These are phyloP conservation scores for Talaromyces liani DNA, from an alignment of 495 filamentous ascomycete species.

Conservation along the genomic window DNA sequence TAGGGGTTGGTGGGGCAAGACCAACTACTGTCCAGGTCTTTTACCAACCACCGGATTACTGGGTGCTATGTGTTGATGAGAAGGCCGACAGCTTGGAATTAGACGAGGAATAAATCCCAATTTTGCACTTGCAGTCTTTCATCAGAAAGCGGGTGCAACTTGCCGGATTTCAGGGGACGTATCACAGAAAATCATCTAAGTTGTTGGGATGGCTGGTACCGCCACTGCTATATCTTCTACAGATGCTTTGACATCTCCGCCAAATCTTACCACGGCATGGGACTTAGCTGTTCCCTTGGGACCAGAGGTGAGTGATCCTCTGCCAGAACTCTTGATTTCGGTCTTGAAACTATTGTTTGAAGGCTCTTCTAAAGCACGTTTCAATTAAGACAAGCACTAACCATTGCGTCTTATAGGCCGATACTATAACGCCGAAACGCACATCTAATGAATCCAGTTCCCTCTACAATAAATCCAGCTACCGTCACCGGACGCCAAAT, in stretches of 20 bases:
- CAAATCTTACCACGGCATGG: slow-evolving; percentile 34
- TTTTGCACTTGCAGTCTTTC: background rate
- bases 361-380: background rate
- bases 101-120: background rate
- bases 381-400: background rate
- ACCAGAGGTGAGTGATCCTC: slow-evolving; percentile 26
- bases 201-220: slow-evolving; percentile 38
- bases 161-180: background rate
- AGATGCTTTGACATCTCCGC: slow-evolving; percentile 33
- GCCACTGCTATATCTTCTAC: slow-evolving; percentile 32
- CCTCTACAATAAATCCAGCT: slow-evolving; percentile 17
- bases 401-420: background rate
- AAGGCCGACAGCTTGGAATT: background rate
- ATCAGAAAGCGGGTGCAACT: background rate
- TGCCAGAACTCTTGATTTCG: background rate
- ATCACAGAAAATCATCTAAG: background rate
- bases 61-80: slow-evolving; percentile 2
- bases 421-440: slow-evolving; percentile 16
- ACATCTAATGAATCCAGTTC: slow-evolving; percentile 32
- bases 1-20: slow-evolving; percentile 7
- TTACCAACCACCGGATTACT: background rate
- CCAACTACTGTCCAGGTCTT: background rate
- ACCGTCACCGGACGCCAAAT: slow-evolving; percentile 10
- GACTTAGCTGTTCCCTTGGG: slow-evolving; percentile 39
- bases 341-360: background rate